Evolutionary conservation across 2,329 filamentous ascomycete genomes (phyloP).

Genomic region (Cytospora piceae): DNA sequence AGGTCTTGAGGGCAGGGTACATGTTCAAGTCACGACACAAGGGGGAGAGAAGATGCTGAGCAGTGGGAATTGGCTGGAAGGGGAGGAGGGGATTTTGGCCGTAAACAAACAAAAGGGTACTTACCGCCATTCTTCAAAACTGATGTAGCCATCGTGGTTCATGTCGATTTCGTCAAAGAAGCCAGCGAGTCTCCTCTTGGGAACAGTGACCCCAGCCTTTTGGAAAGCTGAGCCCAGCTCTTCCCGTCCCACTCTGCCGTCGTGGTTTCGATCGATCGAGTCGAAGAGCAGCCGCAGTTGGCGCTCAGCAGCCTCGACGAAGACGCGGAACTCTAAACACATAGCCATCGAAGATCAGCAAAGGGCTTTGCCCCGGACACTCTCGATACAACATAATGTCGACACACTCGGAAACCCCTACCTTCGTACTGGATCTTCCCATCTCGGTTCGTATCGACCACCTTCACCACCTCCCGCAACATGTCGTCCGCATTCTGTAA

Average conservation of each 20-base stretch:
- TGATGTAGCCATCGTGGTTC: slow-evolving; percentile 86
- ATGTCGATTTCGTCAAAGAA: slow-evolving; percentile 91
- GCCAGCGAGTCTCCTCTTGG: slow-evolving; percentile 73
- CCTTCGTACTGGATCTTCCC: slow-evolving; percentile 90
- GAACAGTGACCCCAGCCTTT: slow-evolving; percentile 76
- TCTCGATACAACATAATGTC: not conserved
- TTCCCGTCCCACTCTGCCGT: slow-evolving; percentile 84
- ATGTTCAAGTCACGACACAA: not conserved
- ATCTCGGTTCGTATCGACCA: slow-evolving; percentile 84
- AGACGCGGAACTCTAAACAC: slow-evolving; percentile 78
- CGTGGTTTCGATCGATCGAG: slow-evolving; percentile 81
- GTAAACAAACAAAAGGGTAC: slow-evolving; percentile 41
- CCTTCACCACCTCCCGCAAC: slow-evolving; percentile 76
- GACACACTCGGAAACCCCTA: slow-evolving; percentile 46
- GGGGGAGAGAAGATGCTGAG: not conserved
- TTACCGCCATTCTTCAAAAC: slow-evolving; percentile 96
- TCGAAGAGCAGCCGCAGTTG: slow-evolving; percentile 83
- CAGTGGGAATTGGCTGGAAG: slow-evolving; percentile 1
- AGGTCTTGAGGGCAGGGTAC: not conserved
- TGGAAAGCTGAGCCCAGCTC: slow-evolving; percentile 82
- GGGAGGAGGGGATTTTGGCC: slow-evolving; percentile 12
- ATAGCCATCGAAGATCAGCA: slow-evolving; percentile 19
- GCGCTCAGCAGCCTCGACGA: slow-evolving; percentile 84
- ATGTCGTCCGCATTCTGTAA: slow-evolving; percentile 91
- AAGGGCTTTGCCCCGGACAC: not conserved